Conservation (phyloP, 106 monocot species). For the Agapanthus africanus region DNA sequence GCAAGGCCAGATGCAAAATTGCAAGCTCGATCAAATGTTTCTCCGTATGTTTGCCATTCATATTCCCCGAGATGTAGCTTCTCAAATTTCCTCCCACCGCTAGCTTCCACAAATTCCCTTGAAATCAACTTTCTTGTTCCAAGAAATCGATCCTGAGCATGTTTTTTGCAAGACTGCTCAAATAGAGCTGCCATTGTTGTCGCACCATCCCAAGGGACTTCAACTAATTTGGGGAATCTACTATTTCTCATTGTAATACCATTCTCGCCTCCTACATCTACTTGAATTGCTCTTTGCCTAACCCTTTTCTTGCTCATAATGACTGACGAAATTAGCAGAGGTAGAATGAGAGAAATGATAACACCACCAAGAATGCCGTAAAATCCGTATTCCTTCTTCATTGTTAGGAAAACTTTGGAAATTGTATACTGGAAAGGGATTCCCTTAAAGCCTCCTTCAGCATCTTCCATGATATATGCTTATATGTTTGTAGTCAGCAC, state of each 20-base stretch:
- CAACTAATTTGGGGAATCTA: background rate
- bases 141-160: background rate
- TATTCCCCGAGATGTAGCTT: constrained; percentile 10
- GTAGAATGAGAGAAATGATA: constrained; percentile 1
- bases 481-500: background rate
- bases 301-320: background rate
- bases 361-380: background rate
- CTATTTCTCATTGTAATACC: constrained; percentile 8
- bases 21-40: constrained; percentile 7
- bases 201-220: constrained; percentile 9
- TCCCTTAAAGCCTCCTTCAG: background rate
- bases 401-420: background rate
- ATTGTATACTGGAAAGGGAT: background rate
- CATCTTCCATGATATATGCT: background rate
- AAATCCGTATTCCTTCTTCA: constrained; percentile 6
- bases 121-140: constrained; percentile 4
- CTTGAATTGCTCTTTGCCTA: background rate
- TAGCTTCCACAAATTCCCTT: background rate
- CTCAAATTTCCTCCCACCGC: constrained; percentile 5
- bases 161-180: constrained; percentile 4
- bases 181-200: constrained; percentile 8
- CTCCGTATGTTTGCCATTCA: constrained; percentile 8
- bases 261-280: background rate
- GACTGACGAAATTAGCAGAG: background rate
- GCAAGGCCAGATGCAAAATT: constrained; percentile 9